A percentile compares a stretch with the other conserved stretches of the same genome.
These are phyloP conservation scores for Cercophora newfieldiana DNA, from an alignment of 495 filamentous ascomycete genomes.

Conservation along the genomic window DNA sequence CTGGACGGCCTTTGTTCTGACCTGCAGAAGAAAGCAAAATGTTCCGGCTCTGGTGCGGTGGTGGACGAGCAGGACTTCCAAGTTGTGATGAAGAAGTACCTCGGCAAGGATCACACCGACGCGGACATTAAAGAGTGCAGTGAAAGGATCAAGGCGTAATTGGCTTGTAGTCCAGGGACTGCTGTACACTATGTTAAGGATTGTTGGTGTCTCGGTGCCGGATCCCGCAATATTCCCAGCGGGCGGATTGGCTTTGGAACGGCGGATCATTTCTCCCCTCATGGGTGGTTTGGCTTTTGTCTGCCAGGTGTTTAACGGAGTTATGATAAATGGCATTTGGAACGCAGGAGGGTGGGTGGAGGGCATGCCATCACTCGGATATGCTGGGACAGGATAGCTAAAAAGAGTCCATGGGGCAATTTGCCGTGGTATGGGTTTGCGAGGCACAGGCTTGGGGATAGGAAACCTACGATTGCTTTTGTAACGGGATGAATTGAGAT, in stretches of 20 bases:
- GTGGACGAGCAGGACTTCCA: constrained; percentile 89
- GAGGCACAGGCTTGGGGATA: background rate
- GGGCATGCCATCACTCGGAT: background rate
- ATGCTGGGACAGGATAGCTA: background rate
- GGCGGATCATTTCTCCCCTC: background rate
- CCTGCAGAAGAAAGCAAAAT: constrained; percentile 94
- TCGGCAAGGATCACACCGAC: constrained; percentile 30
- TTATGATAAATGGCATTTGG: background rate
- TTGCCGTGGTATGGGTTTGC: background rate
- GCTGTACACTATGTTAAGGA: constrained; percentile 15
- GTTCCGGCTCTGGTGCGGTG: constrained; percentile 88
- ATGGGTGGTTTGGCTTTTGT: background rate
- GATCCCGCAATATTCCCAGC: background rate
- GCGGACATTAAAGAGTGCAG: constrained; percentile 14
- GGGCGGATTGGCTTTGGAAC: background rate
- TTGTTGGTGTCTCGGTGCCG: background rate
- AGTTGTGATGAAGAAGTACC: constrained; percentile 64
- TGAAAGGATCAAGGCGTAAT: background rate
- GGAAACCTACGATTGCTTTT: background rate
- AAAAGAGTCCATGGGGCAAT: background rate
- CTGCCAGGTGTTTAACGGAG: background rate
- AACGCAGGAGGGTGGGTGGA: background rate
- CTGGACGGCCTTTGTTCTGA: constrained; percentile 91
- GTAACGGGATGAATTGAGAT: too few relatives aligned
- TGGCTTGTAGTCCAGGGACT: background rate